Conservation (phyloP, 345 rosid species). For the Eucalyptus pumila region DNA sequence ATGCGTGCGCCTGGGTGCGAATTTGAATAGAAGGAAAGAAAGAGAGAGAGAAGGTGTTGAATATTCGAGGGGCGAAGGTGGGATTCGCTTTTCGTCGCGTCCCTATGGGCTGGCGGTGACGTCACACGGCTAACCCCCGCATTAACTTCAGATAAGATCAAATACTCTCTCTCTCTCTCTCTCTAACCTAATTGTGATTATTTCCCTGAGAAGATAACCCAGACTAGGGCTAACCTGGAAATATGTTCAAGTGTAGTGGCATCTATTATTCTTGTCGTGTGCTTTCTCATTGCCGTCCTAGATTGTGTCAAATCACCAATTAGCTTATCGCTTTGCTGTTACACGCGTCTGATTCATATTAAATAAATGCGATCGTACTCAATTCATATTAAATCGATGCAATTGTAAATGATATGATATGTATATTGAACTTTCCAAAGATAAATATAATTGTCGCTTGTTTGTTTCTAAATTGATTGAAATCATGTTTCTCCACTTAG, state of each 20-base stretch:
- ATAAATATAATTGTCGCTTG: not conserved
- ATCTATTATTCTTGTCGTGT: not conserved
- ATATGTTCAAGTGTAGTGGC: not conserved
- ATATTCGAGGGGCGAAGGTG: not conserved
- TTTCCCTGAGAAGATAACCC: not conserved
- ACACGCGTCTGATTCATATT: rapidly evolving
- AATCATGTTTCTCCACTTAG: not conserved
- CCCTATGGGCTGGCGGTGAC: not conserved
- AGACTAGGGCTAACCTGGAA: not conserved
- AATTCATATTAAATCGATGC: not conserved
- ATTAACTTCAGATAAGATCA: not conserved
- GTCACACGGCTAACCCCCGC: not conserved
- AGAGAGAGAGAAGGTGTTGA: not conserved
- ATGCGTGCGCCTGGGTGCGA: not conserved
- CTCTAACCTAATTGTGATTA: not conserved
- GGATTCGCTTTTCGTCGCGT: not conserved
- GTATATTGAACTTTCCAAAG: not conserved
- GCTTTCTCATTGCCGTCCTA: not conserved
- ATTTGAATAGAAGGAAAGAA: not conserved
- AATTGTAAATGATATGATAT: not conserved
- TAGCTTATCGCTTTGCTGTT: rapidly evolving
- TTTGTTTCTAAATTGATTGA: not conserved
- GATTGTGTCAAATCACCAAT: not conserved
- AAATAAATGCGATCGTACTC: rapidly evolving
- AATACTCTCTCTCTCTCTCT: not conserved